phyloP scores from a whole-genome alignment of 345 rosid genomes.

The Isatis tinctoria region DNA sequence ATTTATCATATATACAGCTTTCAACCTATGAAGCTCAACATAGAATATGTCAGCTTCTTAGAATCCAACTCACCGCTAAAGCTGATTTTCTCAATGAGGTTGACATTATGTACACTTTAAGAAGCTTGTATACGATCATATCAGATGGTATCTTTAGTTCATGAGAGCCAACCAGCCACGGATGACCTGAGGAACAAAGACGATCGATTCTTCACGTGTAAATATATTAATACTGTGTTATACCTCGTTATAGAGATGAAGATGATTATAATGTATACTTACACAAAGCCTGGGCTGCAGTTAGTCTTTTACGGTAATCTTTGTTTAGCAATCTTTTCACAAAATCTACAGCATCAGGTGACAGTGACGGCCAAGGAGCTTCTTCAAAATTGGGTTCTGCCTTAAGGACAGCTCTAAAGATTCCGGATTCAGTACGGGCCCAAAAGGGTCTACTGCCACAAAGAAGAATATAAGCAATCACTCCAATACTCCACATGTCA shows the following conservation, averaged over 20 bases:
- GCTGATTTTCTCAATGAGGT: slow-evolving; percentile 78
- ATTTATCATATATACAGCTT: background rate
- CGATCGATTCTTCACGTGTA: background rate
- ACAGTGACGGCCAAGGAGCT: slow-evolving; percentile 87
- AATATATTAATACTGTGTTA: background rate
- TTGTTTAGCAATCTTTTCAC: slow-evolving; percentile 87
- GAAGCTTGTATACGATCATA: slow-evolving; percentile 73
- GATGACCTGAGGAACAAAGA: slow-evolving; percentile 65
- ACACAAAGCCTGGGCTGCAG: slow-evolving; percentile 96
- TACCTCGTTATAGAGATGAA: background rate
- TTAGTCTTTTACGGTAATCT: slow-evolving; percentile 91
- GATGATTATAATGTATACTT: slow-evolving; percentile 37
- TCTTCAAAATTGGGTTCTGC: slow-evolving; percentile 95
- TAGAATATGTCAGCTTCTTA: background rate
- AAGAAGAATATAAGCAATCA: slow-evolving; percentile 87
- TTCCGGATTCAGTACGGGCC: slow-evolving; percentile 97
- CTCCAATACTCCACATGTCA: slow-evolving; percentile 99
- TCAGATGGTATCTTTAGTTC: slow-evolving; percentile 78
- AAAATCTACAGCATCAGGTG: slow-evolving; percentile 84
- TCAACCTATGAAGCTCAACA: background rate
- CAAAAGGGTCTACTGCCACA: slow-evolving; percentile 98
- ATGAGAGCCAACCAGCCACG: slow-evolving; percentile 77
- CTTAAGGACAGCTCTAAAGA: slow-evolving; percentile 82
- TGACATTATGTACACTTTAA: slow-evolving; percentile 66
- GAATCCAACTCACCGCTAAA: slow-evolving; percentile 48